Evolutionary conservation across 208 protist species (phyloP).

Genomic region (Zelonia costaricensis): DNA sequence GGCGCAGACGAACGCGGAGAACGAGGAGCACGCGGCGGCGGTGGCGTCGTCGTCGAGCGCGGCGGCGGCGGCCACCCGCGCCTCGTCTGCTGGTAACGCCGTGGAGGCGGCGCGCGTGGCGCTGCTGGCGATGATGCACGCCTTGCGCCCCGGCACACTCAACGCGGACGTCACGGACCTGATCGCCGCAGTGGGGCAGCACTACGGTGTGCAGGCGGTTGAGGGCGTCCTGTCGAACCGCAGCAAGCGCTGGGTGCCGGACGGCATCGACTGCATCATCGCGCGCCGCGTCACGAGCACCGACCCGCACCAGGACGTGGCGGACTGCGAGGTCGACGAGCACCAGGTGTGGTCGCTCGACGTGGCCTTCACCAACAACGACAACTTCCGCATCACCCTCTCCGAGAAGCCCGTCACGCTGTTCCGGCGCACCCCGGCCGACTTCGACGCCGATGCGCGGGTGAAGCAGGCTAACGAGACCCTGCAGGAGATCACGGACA

Average conservation of each 20-base stretch:
- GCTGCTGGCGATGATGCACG: constrained; percentile 84
- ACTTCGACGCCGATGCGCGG: constrained; percentile 58
- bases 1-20: background rate
- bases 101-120: constrained; percentile 95
- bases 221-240: constrained; percentile 98
- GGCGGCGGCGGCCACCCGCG: constrained; percentile 19
- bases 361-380: constrained; percentile 83
- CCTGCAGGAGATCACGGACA: constrained; percentile 67
- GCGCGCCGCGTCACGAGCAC: constrained; percentile 67
- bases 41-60: constrained; percentile 11
- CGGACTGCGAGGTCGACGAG: constrained; percentile 69
- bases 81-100: constrained; percentile 73
- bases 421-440: constrained; percentile 67
- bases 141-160: constrained; percentile 65
- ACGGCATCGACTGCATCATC: constrained; percentile 96
- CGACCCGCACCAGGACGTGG: constrained; percentile 92
- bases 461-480: constrained; percentile 56
- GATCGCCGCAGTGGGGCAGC: constrained; percentile 89
- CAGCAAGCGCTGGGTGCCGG: constrained; percentile 96
- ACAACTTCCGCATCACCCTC: constrained; percentile 42
- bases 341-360: constrained; percentile 90
- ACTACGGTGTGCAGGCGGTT: constrained; percentile 91
- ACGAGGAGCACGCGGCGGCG: background rate
- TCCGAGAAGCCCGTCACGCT: constrained; percentile 53
- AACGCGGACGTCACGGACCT: constrained; percentile 94